These are phyloP conservation scores for Acer yangbiense DNA, from an alignment of 345 rosid species.

Conservation along the genomic window DNA sequence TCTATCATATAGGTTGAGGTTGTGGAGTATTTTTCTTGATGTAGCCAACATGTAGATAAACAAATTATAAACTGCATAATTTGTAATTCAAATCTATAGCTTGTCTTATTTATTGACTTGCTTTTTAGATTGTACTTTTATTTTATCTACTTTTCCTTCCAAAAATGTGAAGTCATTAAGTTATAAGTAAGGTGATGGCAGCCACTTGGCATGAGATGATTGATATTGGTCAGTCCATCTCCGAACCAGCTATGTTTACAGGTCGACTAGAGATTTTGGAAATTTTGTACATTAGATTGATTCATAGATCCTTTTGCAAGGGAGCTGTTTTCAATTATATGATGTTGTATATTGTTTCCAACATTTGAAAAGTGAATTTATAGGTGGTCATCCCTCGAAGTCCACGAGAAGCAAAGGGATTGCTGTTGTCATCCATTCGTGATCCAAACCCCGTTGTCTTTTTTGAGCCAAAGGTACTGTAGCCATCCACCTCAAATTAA, in stretches of 20 bases:
- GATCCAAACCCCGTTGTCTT: constrained; percentile 87
- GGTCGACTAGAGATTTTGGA: neutral
- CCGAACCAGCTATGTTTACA: neutral
- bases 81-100: neutral
- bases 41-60: neutral
- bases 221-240: neutral
- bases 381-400: constrained; percentile 92
- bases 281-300: neutral
- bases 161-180: neutral
- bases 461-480: constrained; percentile 82
- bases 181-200: neutral
- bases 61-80: neutral
- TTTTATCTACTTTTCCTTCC: neutral
- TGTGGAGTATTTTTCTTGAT: neutral
- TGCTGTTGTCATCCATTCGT: constrained; percentile 73
- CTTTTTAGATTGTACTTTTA: neutral
- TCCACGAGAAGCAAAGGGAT: constrained; percentile 86
- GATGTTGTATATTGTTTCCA: neutral
- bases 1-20: constrained; percentile 1
- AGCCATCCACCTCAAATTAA: neutral
- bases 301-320: neutral
- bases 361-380: neutral
- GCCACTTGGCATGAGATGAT: neutral
- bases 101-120: neutral
- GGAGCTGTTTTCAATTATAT: constrained; percentile 1